Base-by-base conservation (phyloP, 2,329 filamentous ascomycete species). In the Apiospora malaysiana region DNA sequence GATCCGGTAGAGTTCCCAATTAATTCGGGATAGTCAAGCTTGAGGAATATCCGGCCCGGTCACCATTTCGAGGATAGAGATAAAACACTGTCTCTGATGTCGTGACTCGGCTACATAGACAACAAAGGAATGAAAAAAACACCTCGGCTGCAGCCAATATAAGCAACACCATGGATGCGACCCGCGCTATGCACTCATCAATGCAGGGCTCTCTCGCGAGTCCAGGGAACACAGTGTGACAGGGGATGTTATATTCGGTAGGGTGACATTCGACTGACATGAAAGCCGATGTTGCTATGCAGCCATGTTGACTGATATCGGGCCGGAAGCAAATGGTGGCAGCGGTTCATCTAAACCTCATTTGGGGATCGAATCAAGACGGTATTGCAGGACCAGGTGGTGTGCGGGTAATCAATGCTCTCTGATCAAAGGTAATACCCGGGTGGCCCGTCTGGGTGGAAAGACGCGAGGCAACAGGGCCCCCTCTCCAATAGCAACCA, bases 301-400 rank as follows among this genome's bases (percentile, higher is more conserved):
- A 32, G 32, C 56, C 37, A 4, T n/a, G 56, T 63, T 8, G 18
- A 40, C 40, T 21, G 56, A 63, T 14, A 63, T 63, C 56, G 56
- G 56, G 8, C 56, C 56, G 56, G 21, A 8, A 21, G 9, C 18
- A 18, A 40, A 2, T n/a, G 18, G 56, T 63, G 32, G 21, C 56
- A 40, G 56, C 14, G 21, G 56, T 23, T 40, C 56, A 40, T 63
- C 56, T 63, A 63, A 63, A n/a, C 2, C 4, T 63, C 56, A 63
- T 40, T 40, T 40, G 32, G 32, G 56, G 56, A 63, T 63, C 56
- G 56, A 63, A 63, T 63, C 56, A 63, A 63, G 56, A 40, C 40
- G 56, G 32, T 10, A 23, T 63, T 63, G 56, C 56, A 63, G 56
- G 32, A 40, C 56, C 9, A n/a, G 27, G 56, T 37, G 56, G 56